Percentiles rank a stretch among this genome's conserved stretches.
Evolutionary conservation across 352 stramenopile genomes (phyloP).

Genomic region (Thalassiosira livingstoniorum): DNA sequence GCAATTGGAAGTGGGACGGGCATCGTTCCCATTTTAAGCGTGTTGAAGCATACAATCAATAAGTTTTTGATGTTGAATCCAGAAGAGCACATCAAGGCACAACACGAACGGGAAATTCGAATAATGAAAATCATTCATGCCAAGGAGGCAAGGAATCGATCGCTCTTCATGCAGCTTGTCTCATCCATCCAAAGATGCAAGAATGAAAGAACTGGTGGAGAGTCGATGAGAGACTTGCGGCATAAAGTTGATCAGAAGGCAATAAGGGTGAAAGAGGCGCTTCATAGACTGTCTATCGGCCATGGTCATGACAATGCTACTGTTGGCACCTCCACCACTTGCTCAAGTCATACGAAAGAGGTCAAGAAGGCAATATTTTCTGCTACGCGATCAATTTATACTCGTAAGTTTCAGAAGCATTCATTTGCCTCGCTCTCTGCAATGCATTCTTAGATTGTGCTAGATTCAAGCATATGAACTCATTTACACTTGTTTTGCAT

Average conservation of each 20-base stretch:
- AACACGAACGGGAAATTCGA: slow-evolving; percentile 6
- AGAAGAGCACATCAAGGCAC: neutral
- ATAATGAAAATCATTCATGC: slow-evolving; percentile 2
- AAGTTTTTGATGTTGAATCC: slow-evolving; percentile 5
- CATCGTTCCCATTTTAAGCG: slow-evolving; percentile 14
- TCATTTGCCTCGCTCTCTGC: too few species aligned
- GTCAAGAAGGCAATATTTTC: slow-evolving; percentile 9
- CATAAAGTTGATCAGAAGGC: neutral
- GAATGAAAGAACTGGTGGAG: too few species aligned
- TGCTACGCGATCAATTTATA: slow-evolving; percentile 1
- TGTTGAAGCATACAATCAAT: slow-evolving; percentile 2
- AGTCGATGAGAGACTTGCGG: neutral
- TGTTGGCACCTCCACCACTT: neutral
- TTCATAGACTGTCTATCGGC: neutral
- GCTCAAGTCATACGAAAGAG: slow-evolving; percentile 7
- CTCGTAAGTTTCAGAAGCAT: too few species aligned
- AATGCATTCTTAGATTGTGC: too few species aligned
- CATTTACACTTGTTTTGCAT: too few species aligned
- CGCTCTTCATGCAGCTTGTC: neutral
- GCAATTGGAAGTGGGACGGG: slow-evolving; percentile 63
- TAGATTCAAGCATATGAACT: too few species aligned
- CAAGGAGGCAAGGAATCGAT: neutral
- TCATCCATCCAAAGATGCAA: neutral
- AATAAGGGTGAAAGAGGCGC: neutral
- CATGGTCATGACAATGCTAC: neutral